These are phyloP conservation scores for Paraurostyla sp. DNA, from an alignment of 73 alveolate species.

Conservation along the genomic window DNA sequence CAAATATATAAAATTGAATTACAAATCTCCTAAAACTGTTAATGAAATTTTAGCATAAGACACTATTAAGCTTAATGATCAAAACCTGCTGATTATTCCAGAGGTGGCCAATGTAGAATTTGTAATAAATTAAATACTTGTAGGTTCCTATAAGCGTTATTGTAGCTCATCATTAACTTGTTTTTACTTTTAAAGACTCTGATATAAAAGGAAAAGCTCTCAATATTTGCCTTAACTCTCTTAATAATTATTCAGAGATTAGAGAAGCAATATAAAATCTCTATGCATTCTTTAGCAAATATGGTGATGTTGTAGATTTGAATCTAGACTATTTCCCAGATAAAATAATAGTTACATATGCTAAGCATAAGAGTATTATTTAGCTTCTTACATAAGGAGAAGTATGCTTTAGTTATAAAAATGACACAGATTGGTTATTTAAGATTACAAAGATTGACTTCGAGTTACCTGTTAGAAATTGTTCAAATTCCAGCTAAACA, in stretches of 20 bases:
- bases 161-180: slow-evolving; percentile 30
- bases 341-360: slow-evolving; percentile 38
- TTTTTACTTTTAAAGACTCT: background rate
- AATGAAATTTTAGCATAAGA: slow-evolving; percentile 5
- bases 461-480: slow-evolving; percentile 58
- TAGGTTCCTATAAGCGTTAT: background rate
- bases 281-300: background rate
- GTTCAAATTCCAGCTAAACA: background rate
- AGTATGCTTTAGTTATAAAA: background rate
- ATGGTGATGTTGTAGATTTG: slow-evolving; percentile 61
- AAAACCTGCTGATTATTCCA: slow-evolving; percentile 5
- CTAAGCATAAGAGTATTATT: slow-evolving; percentile 28
- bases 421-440: background rate
- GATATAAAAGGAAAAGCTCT: background rate
- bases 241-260: background rate
- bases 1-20: slow-evolving; percentile 40
- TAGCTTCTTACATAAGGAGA: slow-evolving; percentile 4
- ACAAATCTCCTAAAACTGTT: slow-evolving; percentile 18
- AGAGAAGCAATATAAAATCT: slow-evolving; percentile 24
- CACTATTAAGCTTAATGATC: slow-evolving; percentile 11
- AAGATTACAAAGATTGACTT: slow-evolving; percentile 45
- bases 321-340: slow-evolving; percentile 66
- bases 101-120: slow-evolving; percentile 20
- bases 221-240: background rate
- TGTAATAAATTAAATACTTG: background rate